These are phyloP conservation scores for Solioccasus polychromus DNA, from an alignment of 768 basidiomycete species.

Conservation along the genomic window DNA sequence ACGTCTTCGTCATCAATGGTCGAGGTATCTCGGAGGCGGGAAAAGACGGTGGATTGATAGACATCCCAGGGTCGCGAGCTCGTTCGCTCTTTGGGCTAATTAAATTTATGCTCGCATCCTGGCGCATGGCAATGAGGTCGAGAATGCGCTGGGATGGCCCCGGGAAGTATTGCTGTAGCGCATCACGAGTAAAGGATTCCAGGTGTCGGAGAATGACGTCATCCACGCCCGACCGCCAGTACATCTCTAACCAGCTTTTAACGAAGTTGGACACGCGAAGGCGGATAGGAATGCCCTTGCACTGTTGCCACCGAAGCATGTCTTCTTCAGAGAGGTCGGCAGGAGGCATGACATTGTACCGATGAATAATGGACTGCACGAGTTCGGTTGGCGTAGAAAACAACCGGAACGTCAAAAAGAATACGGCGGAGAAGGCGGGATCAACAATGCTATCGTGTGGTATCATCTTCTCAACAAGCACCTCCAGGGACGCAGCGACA, in stretches of 20 bases:
- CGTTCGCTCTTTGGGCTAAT: constrained; percentile 62
- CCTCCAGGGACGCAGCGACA: constrained; percentile 85
- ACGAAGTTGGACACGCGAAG: constrained; percentile 89
- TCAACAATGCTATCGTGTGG: constrained; percentile 92
- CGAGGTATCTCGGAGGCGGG: constrained; percentile 72
- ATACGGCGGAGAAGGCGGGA: constrained; percentile 79
- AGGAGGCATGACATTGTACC: constrained; percentile 81
- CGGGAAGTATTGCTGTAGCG: constrained; percentile 59
- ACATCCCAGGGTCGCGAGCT: constrained; percentile 72
- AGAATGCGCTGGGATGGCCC: constrained; percentile 70
- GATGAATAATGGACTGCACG: constrained; percentile 69
- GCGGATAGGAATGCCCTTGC: constrained; percentile 87
- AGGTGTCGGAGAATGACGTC: constrained; percentile 56
- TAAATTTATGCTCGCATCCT: constrained; percentile 43
- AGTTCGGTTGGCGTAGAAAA: constrained; percentile 80
- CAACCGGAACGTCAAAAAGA: constrained; percentile 94
- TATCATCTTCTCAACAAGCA: constrained; percentile 95
- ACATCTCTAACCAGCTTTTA: constrained; percentile 89
- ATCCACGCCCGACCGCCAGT: constrained; percentile 83
- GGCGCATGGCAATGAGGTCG: constrained; percentile 60
- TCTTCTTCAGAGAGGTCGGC: constrained; percentile 54
- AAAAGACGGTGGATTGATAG: constrained; percentile 57
- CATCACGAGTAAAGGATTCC: constrained; percentile 60
- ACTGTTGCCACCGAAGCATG: constrained; percentile 74
- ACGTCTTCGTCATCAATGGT: constrained; percentile 78